Percentiles rank a stretch among this genome's conserved stretches.
Evolutionary conservation across 1,139 yeast species (phyloP).

Genomic region (Kluyveromyces sp.): DNA sequence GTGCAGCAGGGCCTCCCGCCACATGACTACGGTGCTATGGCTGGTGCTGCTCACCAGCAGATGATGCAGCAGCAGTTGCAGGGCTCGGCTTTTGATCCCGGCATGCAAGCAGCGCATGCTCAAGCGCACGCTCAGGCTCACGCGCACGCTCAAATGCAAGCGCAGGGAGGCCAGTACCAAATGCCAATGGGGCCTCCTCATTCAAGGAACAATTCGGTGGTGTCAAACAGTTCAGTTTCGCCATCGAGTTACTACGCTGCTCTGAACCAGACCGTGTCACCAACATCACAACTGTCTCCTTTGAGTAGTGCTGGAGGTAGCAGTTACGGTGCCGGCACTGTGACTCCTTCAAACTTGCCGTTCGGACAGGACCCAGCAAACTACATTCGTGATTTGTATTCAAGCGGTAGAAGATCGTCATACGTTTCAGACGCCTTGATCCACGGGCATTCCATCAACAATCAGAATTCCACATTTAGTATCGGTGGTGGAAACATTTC

Average conservation of each 20-base stretch:
- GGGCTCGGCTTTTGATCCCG: constrained; percentile 1
- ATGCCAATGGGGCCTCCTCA: background rate
- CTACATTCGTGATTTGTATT: constrained; percentile 16
- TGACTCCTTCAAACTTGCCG: constrained; percentile 3
- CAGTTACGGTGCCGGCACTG: constrained; percentile 8
- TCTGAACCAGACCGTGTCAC: constrained; percentile 12
- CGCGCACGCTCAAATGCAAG: background rate
- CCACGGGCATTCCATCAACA: constrained; percentile 16
- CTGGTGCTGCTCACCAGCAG: background rate
- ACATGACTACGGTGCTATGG: background rate
- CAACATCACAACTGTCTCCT: constrained; percentile 13
- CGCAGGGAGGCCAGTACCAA: background rate
- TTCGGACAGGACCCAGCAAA: constrained; percentile 10
- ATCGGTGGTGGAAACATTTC: constrained; percentile 9
- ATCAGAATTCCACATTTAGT: constrained; percentile 2
- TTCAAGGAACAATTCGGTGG: constrained; percentile 5
- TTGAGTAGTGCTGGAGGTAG: constrained; percentile 13
- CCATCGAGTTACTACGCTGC: constrained; percentile 13
- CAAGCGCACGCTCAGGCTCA: background rate
- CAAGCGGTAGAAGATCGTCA: constrained; percentile 23
- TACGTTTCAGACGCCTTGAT: constrained; percentile 30
- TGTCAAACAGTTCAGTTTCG: constrained; percentile 6
- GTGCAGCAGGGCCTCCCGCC: no score
- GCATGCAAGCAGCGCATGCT: constrained; percentile 2
- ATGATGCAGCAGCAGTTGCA: background rate